These are phyloP conservation scores for Apiospora saccharicola DNA, from an alignment of 2,329 filamentous ascomycete genomes.

Conservation along the genomic window DNA sequence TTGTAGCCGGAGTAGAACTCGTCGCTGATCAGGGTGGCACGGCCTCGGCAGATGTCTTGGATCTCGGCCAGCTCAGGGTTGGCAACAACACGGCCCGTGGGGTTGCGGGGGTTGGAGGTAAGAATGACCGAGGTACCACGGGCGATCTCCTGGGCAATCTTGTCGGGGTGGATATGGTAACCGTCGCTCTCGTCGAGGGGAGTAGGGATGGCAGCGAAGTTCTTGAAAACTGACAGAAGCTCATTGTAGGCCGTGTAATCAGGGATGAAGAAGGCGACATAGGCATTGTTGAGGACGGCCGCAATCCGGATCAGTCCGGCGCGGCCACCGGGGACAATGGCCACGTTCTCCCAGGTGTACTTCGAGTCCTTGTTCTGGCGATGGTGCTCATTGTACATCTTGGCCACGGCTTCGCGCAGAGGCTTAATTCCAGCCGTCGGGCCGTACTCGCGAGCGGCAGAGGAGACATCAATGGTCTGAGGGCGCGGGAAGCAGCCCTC, in stretches of 20 bases:
- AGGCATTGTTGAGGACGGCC: slow-evolving; percentile 90
- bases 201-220: slow-evolving; percentile 87
- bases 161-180: slow-evolving; percentile 92
- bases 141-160: slow-evolving; percentile 90
- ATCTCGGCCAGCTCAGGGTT: slow-evolving; percentile 89
- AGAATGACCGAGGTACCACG: slow-evolving; percentile 88
- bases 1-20: slow-evolving; percentile 98
- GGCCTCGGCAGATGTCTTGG: slow-evolving; percentile 89
- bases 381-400: slow-evolving; percentile 92
- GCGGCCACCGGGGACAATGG: slow-evolving; percentile 91
- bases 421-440: slow-evolving; percentile 95
- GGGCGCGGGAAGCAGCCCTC: slow-evolving; percentile 87
- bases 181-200: slow-evolving; percentile 85
- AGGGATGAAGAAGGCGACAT: slow-evolving; percentile 91
- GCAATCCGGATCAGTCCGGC: slow-evolving; percentile 95
- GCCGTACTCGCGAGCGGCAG: slow-evolving; percentile 86
- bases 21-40: slow-evolving; percentile 91
- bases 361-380: slow-evolving; percentile 85
- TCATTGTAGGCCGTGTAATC: slow-evolving; percentile 98
- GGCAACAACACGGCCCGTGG: slow-evolving; percentile 85
- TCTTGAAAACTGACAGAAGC: slow-evolving; percentile 95
- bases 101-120: slow-evolving; percentile 95
- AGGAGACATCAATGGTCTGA: slow-evolving; percentile 76
- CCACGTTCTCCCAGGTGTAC: slow-evolving; percentile 98
- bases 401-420: slow-evolving; percentile 85